Evolutionary conservation across 495 filamentous ascomycete species (phyloP).

Genomic region (Podospora bellae-mahoneyi): DNA sequence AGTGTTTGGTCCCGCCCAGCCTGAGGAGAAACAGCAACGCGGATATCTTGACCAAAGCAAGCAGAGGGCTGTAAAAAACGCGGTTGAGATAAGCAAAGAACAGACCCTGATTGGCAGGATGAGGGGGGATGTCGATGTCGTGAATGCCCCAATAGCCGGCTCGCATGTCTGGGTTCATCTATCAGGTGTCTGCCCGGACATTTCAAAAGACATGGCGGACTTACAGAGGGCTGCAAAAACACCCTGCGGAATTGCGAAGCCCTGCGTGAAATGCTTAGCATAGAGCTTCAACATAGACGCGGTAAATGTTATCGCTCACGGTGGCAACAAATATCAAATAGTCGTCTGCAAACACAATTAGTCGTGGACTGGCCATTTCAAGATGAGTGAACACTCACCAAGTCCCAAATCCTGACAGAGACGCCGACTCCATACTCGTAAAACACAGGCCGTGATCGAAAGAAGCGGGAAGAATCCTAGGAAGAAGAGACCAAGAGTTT

Average conservation of each 20-base stretch:
- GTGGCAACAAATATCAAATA: constrained; percentile 41
- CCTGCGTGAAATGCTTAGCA: constrained; percentile 13
- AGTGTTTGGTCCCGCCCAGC: constrained; percentile 40
- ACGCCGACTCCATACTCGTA: constrained; percentile 40
- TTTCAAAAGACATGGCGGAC: not conserved
- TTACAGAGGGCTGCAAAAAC: constrained; percentile 37
- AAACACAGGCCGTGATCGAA: constrained; percentile 35
- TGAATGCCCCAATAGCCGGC: constrained; percentile 49
- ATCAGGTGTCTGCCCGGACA: not conserved
- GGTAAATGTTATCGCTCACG: constrained; percentile 21
- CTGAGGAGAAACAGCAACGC: constrained; percentile 56
- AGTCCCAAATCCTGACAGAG: constrained; percentile 32
- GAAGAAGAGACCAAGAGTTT: constrained; percentile 40
- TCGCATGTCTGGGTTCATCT: constrained; percentile 27
- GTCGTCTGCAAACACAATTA: constrained; percentile 29
- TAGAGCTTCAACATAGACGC: not conserved
- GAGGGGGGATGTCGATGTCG: constrained; percentile 41
- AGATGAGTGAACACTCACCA: constrained; percentile 23
- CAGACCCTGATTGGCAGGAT: constrained; percentile 29
- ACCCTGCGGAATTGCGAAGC: constrained; percentile 34
- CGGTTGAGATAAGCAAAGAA: constrained; percentile 51
- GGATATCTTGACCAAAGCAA: constrained; percentile 56
- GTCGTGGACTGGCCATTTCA: not conserved
- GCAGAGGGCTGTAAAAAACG: constrained; percentile 57
- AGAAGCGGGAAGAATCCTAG: constrained; percentile 40